Conservation (phyloP, 257 asterid species). For the Solanum verrucosum region DNA sequence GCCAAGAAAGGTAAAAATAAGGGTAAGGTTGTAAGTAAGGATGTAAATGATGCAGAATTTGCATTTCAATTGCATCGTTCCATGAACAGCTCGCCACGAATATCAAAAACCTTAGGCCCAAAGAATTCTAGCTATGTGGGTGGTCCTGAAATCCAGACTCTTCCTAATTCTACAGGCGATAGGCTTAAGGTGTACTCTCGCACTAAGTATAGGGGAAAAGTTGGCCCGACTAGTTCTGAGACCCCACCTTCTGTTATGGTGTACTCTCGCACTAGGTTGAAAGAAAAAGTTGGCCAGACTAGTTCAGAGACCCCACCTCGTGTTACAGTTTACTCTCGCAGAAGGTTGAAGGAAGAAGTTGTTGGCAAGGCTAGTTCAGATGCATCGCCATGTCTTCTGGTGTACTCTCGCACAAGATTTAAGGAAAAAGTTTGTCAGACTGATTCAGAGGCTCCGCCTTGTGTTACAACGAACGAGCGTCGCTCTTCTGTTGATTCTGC, state of each 20-base stretch:
- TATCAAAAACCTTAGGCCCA: conserved; percentile 15
- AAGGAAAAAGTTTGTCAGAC: background rate
- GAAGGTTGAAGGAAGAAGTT: background rate
- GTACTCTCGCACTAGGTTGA: conserved; percentile 5
- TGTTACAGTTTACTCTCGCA: background rate
- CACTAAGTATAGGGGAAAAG: conserved; percentile 9
- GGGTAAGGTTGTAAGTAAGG: conserved; percentile 12
- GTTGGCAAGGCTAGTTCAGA: background rate
- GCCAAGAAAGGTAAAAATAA: conserved; percentile 15
- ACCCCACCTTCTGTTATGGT: background rate
- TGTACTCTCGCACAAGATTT: conserved; percentile 1
- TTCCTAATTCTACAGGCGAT: conserved; percentile 10
- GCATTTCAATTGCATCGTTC: conserved; percentile 54
- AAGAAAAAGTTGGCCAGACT: conserved; percentile 14
- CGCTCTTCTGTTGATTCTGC: background rate
- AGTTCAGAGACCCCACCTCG: background rate
- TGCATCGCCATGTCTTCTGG: background rate
- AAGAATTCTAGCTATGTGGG: conserved; percentile 13
- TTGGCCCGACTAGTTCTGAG: conserved; percentile 6
- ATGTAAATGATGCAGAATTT: conserved; percentile 34
- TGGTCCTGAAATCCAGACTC: conserved; percentile 8
- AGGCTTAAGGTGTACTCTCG: conserved; percentile 13
- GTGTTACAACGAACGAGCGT: background rate
- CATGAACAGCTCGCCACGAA: conserved; percentile 52
- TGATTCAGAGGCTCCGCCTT: background rate